phyloP scores from a whole-genome alignment of 2,329 filamentous ascomycete species.

The Ustilaginoidea virens region DNA sequence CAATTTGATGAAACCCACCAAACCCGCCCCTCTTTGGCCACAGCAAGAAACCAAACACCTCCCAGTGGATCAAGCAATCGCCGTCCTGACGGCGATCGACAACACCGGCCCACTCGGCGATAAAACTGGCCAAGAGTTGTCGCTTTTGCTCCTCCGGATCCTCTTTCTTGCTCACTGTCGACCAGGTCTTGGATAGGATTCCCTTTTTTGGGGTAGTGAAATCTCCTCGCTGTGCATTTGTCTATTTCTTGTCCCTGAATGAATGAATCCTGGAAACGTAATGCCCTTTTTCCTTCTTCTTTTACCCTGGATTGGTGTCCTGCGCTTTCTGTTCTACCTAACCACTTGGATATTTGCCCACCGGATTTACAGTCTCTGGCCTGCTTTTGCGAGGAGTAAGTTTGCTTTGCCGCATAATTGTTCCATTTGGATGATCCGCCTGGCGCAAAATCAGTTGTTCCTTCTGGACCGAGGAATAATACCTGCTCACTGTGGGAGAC shows the following conservation, averaged over 20 bases:
- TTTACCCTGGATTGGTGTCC: constrained; percentile 13
- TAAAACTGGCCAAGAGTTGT: constrained; percentile 8
- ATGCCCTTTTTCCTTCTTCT: constrained; percentile 9
- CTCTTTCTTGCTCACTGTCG: constrained; percentile 1
- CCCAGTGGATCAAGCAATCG: constrained; percentile 21
- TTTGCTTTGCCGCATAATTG: constrained; percentile 13
- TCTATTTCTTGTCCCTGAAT: constrained; percentile 12
- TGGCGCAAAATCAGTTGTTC: constrained; percentile 8
- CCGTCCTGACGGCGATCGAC: constrained; percentile 26
- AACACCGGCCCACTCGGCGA: constrained; percentile 23
- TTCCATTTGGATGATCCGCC: constrained; percentile 12
- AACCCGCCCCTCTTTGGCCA: constrained; percentile 20
- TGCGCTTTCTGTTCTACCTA: constrained; percentile 11
- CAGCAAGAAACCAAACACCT: constrained; percentile 23
- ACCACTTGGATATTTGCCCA: constrained; percentile 10
- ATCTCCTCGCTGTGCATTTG: constrained; percentile 13
- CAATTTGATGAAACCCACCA: constrained; percentile 36
- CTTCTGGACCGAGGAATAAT: constrained; percentile 5
- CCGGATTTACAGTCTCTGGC: constrained; percentile 10
- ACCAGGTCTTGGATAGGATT: not conserved
- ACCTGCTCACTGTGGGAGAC: constrained; percentile 3
- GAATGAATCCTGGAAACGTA: constrained; percentile 13
- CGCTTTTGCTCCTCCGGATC: constrained; percentile 4
- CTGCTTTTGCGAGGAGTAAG: constrained; percentile 13
- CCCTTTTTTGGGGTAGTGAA: constrained; percentile 11